Evolutionary conservation across 352 stramenopile genomes (phyloP), one percentile per base, ranked within the genome.

Genomic region (Pythium insidiosum): DNA sequence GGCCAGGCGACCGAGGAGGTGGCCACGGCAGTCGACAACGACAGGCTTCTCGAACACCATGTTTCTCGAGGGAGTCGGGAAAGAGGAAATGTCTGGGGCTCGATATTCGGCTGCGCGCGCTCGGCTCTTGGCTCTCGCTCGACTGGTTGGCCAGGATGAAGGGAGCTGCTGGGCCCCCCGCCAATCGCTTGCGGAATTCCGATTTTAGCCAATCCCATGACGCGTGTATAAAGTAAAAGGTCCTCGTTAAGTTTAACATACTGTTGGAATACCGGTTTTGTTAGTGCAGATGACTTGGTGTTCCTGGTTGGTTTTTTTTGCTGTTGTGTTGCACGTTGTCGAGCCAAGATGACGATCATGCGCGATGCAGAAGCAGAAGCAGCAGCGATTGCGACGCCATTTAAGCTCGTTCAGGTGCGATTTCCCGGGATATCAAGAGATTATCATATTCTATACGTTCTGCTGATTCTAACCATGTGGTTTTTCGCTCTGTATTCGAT

Each of bases 11-110:
- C 97, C 97, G 38, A 99, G 69, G 56, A 99, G 73, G 84, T 99
- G 97, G 68, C 96, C 96, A 61, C 96, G 95, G 68, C 95, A 97
- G 77, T 99, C 97, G 54, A 99, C 95, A 52, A 99, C 68, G 61
- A 98, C 87, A 56, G 87, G 85, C 68, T 96, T 97, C 64, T 98
- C 86, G 74, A 97, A 97, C 70, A 86, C 74, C 79, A 92, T 92
- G 72, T 79, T 83, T 64, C 61, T 66, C 44, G 53, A n/a, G n/a
- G n/a, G 63, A 67, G 54, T 67, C 56, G 56, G 63, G 50, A 68
- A 61, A 58, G 68, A 86, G 73, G 78, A 90, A 89, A 86, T 88
- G 72, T 37, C 24, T 35, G 9, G 1, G 21, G 12, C 30, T 18
- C n/a, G 19, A 40, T 37, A 15, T 45, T 66, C 35, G 26, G n/a